Conservation (phyloP, 2,329 filamentous ascomycete genomes). For the Rasamsonia emersonii region DNA sequence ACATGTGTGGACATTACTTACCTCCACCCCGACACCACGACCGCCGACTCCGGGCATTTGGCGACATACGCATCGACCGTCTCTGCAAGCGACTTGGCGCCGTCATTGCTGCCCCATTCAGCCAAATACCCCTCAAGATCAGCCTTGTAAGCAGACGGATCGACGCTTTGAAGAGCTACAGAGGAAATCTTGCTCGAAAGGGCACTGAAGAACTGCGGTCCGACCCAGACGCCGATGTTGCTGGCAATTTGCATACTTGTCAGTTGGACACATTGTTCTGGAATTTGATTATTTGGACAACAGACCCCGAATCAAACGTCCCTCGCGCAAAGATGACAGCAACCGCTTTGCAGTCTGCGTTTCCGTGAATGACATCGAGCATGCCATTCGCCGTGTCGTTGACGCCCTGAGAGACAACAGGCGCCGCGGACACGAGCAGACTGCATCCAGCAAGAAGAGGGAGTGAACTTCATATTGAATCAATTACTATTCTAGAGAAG, state of each 20-base stretch:
- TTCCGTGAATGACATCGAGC: neutral
- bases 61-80: constrained; percentile 2
- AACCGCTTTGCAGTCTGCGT: constrained; percentile 1
- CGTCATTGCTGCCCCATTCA: constrained; percentile 1
- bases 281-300: neutral
- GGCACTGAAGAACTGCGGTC: constrained; percentile 2
- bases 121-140: constrained; percentile 1
- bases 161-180: constrained; percentile 1
- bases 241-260: neutral
- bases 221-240: constrained; percentile 5
- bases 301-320: constrained; percentile 3
- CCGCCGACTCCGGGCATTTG: constrained; percentile 1
- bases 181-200: neutral
- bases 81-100: constrained; percentile 2
- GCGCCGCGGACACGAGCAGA: neutral
- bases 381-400: neutral
- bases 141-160: constrained; percentile 2
- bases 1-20: neutral
- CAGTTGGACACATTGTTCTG: neutral
- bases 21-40: constrained; percentile 3
- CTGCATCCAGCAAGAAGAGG: constrained; percentile 1
- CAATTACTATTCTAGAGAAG: neutral
- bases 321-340: constrained; percentile 3
- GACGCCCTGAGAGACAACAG: neutral
- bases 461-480: constrained; percentile 1